A percentile compares a stretch with the other conserved stretches of the same genome.
Evolutionary conservation across 192 early-diverging fungal genomes (phyloP).

Genomic region (Backusella parvicylindrica): DNA sequence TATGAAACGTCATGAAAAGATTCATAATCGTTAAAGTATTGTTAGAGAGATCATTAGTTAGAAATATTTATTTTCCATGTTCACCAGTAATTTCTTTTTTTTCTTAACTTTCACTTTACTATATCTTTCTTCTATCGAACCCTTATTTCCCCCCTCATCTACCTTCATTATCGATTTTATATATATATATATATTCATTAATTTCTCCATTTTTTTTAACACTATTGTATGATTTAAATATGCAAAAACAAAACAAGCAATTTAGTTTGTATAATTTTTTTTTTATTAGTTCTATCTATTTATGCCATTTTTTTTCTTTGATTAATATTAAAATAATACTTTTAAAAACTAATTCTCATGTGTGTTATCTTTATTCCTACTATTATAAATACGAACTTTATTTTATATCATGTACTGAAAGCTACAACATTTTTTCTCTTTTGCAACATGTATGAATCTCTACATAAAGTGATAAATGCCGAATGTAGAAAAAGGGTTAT

Average conservation of each 20-base stretch:
- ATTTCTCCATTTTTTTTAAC: not conserved
- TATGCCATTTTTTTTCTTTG: not conserved
- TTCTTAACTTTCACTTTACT: not conserved
- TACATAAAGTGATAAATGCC: not conserved
- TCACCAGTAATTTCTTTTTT: not conserved
- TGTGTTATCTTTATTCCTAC: too few species aligned
- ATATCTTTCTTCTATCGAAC: not conserved
- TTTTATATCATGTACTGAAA: not conserved
- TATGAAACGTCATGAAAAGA: slow-evolving; percentile 21
- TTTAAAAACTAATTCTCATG: not conserved
- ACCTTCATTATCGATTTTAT: not conserved
- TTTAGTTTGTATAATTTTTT: not conserved
- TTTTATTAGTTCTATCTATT: not conserved
- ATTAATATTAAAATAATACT: not conserved
- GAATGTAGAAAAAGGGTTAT: not conserved
- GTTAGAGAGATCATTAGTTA: not conserved
- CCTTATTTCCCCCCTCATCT: not conserved
- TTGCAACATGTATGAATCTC: not conserved
- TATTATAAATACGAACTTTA: not conserved
- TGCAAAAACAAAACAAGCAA: not conserved
- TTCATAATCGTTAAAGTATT: not conserved
- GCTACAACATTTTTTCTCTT: not conserved
- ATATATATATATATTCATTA: not conserved
- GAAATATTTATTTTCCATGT: not conserved
- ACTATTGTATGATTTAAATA: not conserved